Base-by-base conservation (phyloP, 2,329 filamentous ascomycete genomes). In the Dactylellina haptotyla region DNA sequence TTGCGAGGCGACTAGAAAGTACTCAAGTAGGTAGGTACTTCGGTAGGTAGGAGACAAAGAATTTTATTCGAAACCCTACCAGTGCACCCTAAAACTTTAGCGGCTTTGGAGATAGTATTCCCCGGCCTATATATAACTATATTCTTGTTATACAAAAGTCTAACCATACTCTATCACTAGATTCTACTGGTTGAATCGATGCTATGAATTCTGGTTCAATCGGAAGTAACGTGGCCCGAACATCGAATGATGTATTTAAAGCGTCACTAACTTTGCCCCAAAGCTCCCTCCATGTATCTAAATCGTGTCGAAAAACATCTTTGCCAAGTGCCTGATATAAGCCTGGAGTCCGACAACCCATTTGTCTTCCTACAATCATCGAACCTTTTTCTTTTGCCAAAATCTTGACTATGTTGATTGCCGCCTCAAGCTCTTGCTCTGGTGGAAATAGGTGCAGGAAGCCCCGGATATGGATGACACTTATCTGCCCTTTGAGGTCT, bases 361-460 rank as follows among this genome's bases (percentile, higher is more conserved):
- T 61, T 74, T 80, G 79, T 1, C 78, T 73, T 5, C 82, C 75
- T 5, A 82, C 65, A 1, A 82, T 75, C 34, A 80, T 77, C 2
- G 79, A 78, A 0, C 78, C 77, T 10, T 77, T 77, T 8, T 78
- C 76, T 4, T 78, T 75, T 10, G 72, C 77, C 18, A 82, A 63
- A 10, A 81, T 76, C 3, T 70, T 48, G 10, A 79, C 70, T 12
- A 80, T 79, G 23, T 79, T 78, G 53, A 72, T 77, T 1, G 62
- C 37, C 59, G 78, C 26, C 75, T 48, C 18, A 43, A 77, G 74
- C 59, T 81, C 80, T 25, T 78, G 75, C 8, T 77, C 76, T 62
- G 76, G 78, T 6, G 50, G 37, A 51, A 81, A 81, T 12, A 81
- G 62, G 48, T 81, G 80, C 48, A 81, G 78, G 54, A 81, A 79